Conservation (phyloP, 1,284 basidiomycete genomes). For the Jaminaea rosea region DNA sequence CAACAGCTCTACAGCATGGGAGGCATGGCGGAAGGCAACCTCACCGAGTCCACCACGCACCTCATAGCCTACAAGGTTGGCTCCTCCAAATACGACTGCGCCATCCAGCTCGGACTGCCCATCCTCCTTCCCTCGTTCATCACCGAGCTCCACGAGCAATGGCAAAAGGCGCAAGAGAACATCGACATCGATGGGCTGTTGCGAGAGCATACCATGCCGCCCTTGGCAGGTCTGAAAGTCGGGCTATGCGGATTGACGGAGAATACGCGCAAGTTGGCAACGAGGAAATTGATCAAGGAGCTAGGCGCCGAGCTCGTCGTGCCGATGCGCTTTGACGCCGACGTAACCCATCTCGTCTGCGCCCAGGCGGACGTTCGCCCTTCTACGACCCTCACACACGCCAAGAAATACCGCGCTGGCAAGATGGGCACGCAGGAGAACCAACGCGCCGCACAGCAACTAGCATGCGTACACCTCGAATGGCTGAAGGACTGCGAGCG, state of each 20-base stretch:
- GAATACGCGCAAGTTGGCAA: conserved; percentile 56
- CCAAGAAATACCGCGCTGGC: background rate
- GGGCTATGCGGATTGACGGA: background rate
- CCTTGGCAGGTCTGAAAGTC: no score
- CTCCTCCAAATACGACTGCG: conserved; percentile 74
- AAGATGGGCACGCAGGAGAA: background rate
- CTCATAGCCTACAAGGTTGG: conserved; percentile 62
- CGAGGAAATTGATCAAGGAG: conserved; percentile 60
- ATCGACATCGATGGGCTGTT: conserved; percentile 56
- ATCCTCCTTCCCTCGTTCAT: conserved; percentile 68
- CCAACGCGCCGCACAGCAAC: background rate
- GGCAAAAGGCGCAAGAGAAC: conserved; percentile 67
- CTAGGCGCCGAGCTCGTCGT: conserved; percentile 24
- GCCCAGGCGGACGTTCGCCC: background rate
- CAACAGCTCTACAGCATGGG: conserved; percentile 67
- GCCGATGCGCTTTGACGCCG: background rate
- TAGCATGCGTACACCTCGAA: background rate
- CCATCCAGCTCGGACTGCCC: conserved; percentile 62
- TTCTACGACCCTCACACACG: background rate
- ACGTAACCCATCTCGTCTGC: conserved; percentile 1
- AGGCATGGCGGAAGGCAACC: conserved; percentile 57
- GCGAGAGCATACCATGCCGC: conserved; percentile 6
- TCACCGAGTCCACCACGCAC: conserved; percentile 72
- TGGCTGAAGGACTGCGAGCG: background rate
- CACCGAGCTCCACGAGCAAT: conserved; percentile 58